Conservation (phyloP, 202 grass and related monocot species). For the Zizania palustris region DNA sequence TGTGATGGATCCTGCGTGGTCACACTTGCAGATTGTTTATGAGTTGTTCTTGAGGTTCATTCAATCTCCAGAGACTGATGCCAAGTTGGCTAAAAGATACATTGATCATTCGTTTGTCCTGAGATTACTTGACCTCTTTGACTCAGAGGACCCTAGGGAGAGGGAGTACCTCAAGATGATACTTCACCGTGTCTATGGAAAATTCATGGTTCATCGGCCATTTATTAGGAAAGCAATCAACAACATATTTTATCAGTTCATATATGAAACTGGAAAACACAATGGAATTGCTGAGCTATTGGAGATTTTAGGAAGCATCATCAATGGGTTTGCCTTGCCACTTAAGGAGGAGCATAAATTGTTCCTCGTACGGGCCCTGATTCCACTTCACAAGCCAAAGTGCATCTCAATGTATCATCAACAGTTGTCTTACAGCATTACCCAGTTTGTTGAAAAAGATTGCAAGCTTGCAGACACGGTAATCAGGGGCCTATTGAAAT, state of each 20-base stretch:
- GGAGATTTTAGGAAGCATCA: slow-evolving; percentile 98
- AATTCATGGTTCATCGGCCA: slow-evolving; percentile 97
- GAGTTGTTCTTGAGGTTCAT: slow-evolving; percentile 93
- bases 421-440: slow-evolving; percentile 78
- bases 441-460: slow-evolving; percentile 91
- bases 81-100: slow-evolving; percentile 94
- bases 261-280: slow-evolving; percentile 94
- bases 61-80: slow-evolving; percentile 87
- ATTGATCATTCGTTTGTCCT: slow-evolving; percentile 87
- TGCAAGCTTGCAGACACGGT: slow-evolving; percentile 85
- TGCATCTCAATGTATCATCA: slow-evolving; percentile 72
- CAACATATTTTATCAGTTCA: slow-evolving; percentile 95
- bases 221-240: slow-evolving; percentile 94
- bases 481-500: slow-evolving; percentile 86
- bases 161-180: slow-evolving; percentile 96
- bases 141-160: slow-evolving; percentile 93
- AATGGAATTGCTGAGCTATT: slow-evolving; percentile 87
- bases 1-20: slow-evolving; percentile 94
- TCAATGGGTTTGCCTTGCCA: slow-evolving; percentile 88
- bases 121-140: slow-evolving; percentile 91
- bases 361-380: slow-evolving; percentile 72
- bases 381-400: slow-evolving; percentile 89
- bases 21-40: slow-evolving; percentile 89
- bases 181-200: slow-evolving; percentile 90
- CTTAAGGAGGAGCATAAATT: slow-evolving; percentile 95